These are phyloP conservation scores for Hirsutella rhossiliensis DNA, from an alignment of 2,329 filamentous ascomycete genomes.

Conservation along the genomic window DNA sequence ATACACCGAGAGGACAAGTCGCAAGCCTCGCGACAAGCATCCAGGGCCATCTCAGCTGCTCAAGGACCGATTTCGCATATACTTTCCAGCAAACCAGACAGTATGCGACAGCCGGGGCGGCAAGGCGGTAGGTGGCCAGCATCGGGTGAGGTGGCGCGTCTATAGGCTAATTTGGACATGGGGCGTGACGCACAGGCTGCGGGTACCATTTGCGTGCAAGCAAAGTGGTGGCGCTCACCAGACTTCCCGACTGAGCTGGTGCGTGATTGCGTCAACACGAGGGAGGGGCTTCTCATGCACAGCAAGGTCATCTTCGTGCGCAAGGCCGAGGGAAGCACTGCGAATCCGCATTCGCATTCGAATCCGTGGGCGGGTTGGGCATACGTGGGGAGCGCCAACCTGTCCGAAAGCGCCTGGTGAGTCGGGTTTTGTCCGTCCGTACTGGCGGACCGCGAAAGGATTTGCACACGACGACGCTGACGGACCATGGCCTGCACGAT, in stretches of 20 bases:
- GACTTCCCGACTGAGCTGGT: constrained; percentile 63
- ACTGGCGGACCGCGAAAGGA: no score
- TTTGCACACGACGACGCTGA: neutral
- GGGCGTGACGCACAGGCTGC: constrained; percentile 36
- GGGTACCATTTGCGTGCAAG: constrained; percentile 72
- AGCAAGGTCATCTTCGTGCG: constrained; percentile 61
- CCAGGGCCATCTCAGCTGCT: constrained; percentile 12
- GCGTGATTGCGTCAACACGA: constrained; percentile 61
- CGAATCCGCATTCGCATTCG: constrained; percentile 3
- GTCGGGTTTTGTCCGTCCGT: constrained; percentile 14
- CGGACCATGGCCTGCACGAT: neutral
- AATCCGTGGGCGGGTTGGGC: constrained; percentile 45
- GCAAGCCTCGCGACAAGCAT: constrained; percentile 11
- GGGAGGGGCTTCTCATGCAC: constrained; percentile 70
- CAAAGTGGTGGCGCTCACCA: constrained; percentile 56
- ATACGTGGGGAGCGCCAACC: constrained; percentile 83
- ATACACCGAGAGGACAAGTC: constrained; percentile 25
- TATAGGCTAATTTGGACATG: constrained; percentile 7
- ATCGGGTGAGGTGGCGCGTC: neutral
- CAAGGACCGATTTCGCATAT: constrained; percentile 52
- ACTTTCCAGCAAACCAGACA: constrained; percentile 68
- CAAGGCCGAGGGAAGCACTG: constrained; percentile 1
- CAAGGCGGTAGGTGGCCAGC: constrained; percentile 24
- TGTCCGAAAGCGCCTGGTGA: constrained; percentile 88
- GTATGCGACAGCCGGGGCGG: constrained; percentile 55